These are phyloP conservation scores for Trichoderma polysporum DNA, from an alignment of 2,329 filamentous ascomycete genomes.

Conservation along the genomic window DNA sequence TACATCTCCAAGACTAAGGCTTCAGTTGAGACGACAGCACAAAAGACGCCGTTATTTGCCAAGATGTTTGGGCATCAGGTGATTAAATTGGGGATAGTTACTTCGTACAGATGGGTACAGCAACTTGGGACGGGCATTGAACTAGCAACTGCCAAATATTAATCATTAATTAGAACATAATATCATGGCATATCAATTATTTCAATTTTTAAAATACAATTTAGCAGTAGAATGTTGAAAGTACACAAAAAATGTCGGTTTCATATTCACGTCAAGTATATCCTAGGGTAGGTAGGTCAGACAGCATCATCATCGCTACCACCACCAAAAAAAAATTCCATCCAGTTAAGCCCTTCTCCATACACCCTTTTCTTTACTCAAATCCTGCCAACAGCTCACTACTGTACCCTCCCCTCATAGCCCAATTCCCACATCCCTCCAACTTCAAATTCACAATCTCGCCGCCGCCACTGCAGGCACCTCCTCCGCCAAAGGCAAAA, in stretches of 20 bases:
- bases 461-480: conserved; percentile 57
- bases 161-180: too few relatives aligned
- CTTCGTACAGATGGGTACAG: too few relatives aligned
- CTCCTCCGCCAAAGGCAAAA: conserved; percentile 76
- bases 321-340: not conserved
- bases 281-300: conserved; percentile 1
- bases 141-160: too few relatives aligned
- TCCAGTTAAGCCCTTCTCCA: not conserved
- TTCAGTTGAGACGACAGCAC: too few relatives aligned
- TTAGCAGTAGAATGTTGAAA: too few relatives aligned
- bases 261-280: not conserved
- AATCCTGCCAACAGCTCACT: not conserved
- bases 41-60: too few relatives aligned
- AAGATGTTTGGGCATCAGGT: too few relatives aligned
- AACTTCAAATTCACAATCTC: not conserved
- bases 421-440: not conserved
- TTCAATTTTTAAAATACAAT: too few relatives aligned
- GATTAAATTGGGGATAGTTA: too few relatives aligned
- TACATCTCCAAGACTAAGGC: too few relatives aligned
- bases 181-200: too few relatives aligned
- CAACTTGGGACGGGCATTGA: too few relatives aligned
- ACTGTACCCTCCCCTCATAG: not conserved
- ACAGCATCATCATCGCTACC: not conserved
- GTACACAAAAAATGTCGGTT: not conserved
- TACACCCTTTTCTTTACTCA: not conserved